Evolutionary conservation across 306 rosid genomes (phyloP).

Genomic region (Sindora glabra): DNA sequence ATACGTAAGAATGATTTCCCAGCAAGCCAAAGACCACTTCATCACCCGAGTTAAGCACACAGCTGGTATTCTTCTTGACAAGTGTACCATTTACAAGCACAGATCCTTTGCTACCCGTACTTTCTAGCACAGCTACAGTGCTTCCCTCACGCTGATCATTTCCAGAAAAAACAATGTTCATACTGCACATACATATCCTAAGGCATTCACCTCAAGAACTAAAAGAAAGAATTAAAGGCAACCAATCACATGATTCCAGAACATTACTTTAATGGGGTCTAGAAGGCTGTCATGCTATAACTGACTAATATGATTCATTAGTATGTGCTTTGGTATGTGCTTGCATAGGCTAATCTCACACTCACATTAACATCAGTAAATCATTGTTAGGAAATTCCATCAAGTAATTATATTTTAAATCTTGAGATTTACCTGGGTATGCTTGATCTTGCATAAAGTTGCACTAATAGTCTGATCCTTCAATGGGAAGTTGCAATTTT

Average conservation of each 20-base stretch:
- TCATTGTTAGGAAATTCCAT: not conserved
- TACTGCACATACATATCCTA: conserved; percentile 50
- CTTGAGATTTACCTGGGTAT: conserved; percentile 50
- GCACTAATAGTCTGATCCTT: conserved; percentile 66
- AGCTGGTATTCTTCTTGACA: conserved; percentile 60
- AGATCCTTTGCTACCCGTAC: conserved; percentile 82
- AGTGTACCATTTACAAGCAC: conserved; percentile 71
- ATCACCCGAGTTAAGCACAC: conserved; percentile 78
- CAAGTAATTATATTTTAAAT: not conserved
- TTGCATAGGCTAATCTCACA: not conserved
- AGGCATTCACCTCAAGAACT: conserved; percentile 29
- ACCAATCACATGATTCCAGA: conserved; percentile 16
- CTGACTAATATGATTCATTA: not conserved
- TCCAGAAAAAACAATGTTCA: conserved; percentile 51
- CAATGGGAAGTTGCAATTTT: conserved; percentile 50
- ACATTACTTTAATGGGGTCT: not conserved
- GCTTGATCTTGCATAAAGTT: conserved; percentile 71
- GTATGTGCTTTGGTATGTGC: not conserved
- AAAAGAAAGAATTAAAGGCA: not conserved
- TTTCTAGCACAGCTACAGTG: conserved; percentile 70
- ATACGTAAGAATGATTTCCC: conserved; percentile 87
- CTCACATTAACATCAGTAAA: not conserved
- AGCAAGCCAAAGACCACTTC: conserved; percentile 71
- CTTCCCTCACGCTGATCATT: conserved; percentile 62
- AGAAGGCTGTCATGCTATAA: not conserved